phyloP scores from a whole-genome alignment of 169 alveolate genomes.

The Cryptosporidium ryanae region DNA sequence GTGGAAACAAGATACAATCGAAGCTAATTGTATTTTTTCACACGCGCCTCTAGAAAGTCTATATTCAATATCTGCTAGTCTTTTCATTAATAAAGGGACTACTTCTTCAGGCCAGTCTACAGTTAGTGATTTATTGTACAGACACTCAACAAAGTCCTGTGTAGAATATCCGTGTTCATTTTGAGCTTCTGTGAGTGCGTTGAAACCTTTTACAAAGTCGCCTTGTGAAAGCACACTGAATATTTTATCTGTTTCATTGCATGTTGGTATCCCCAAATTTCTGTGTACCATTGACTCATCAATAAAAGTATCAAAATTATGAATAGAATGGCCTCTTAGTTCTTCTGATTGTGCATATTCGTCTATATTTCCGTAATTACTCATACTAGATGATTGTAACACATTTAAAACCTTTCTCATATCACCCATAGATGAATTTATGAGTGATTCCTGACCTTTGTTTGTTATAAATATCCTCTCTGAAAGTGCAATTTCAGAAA shows the following conservation, averaged over 20 bases:
- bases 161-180: constrained; percentile 88
- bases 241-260: constrained; percentile 85
- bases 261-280: constrained; percentile 91
- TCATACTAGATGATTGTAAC: constrained; percentile 90
- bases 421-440: constrained; percentile 96
- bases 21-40: constrained; percentile 83
- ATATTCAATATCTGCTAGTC: constrained; percentile 88
- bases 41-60: constrained; percentile 88
- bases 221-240: constrained; percentile 81
- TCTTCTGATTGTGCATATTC: constrained; percentile 16
- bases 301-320: constrained; percentile 61
- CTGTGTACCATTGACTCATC: constrained; percentile 85
- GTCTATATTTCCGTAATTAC: constrained; percentile 76
- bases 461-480: constrained; percentile 88
- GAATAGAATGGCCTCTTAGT: constrained; percentile 16
- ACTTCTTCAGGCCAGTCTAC: constrained; percentile 87
- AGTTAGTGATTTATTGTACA: constrained; percentile 84
- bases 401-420: constrained; percentile 97
- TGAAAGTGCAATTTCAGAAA: constrained; percentile 85
- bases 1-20: constrained; percentile 85
- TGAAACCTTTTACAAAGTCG: constrained; percentile 84
- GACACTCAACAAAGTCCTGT: constrained; percentile 87
- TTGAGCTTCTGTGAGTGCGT: constrained; percentile 81
- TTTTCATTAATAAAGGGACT: constrained; percentile 81
- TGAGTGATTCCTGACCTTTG: constrained; percentile 88